phyloP scores from a whole-genome alignment of 352 stramenopile species.

The Globisporangium parvum region DNA sequence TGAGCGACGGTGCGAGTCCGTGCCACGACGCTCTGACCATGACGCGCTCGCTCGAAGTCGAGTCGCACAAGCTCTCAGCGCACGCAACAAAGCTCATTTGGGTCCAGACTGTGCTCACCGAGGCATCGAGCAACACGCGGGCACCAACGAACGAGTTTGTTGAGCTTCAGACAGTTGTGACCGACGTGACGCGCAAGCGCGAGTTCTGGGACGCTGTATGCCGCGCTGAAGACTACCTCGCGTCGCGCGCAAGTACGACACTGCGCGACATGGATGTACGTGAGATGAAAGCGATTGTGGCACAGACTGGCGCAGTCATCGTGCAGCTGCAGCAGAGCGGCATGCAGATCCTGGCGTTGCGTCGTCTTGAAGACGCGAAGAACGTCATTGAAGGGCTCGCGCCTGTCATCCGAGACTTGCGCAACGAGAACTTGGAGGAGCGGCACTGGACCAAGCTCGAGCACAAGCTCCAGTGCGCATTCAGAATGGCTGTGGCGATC shows the following conservation, averaged over 20 bases:
- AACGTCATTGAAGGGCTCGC: conserved; percentile 36
- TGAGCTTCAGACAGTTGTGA: conserved; percentile 25
- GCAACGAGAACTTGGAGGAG: conserved; percentile 48
- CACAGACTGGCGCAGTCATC: conserved; percentile 18
- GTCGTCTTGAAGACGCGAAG: conserved; percentile 33
- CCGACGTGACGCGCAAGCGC: conserved; percentile 44
- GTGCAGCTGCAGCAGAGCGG: conserved; percentile 15
- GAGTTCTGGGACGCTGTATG: conserved; percentile 57
- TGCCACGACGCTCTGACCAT: conserved; percentile 26
- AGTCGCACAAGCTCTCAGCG: conserved; percentile 21
- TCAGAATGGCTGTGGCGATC: conserved; percentile 6
- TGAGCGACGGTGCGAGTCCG: conserved; percentile 24
- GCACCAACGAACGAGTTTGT: conserved; percentile 28
- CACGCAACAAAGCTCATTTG: conserved; percentile 24
- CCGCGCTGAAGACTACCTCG: conserved; percentile 38
- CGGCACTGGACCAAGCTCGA: conserved; percentile 73
- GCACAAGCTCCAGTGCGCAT: conserved; percentile 52
- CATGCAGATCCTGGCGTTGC: conserved; percentile 20
- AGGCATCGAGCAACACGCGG: conserved; percentile 24
- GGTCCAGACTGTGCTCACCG: conserved; percentile 35
- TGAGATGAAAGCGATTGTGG: conserved; percentile 26
- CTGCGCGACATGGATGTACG: conserved; percentile 38
- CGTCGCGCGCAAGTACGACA: conserved; percentile 23
- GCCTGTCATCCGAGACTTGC: conserved; percentile 52
- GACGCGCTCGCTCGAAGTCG: conserved; percentile 19